Evolutionary conservation across 768 basidiomycete genomes (phyloP).

Genomic region (Termitomyces sp.): DNA sequence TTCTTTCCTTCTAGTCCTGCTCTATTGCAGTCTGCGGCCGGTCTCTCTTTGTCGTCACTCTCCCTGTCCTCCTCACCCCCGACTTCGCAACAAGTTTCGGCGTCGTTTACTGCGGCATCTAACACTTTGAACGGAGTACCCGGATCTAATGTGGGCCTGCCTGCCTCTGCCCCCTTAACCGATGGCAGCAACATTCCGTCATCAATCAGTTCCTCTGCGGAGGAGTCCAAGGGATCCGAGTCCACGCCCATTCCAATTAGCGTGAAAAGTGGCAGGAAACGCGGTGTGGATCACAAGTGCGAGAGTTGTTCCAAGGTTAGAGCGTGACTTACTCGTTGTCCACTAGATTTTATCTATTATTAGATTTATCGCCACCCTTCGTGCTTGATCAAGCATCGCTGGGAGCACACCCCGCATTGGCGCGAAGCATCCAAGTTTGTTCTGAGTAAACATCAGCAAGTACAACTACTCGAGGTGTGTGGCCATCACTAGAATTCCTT

Average conservation of each 20-base stretch:
- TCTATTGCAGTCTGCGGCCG: constrained; percentile 29
- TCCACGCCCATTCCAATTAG: constrained; percentile 36
- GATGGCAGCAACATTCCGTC: constrained; percentile 24
- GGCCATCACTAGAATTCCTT: background rate
- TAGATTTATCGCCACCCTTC: constrained; percentile 90
- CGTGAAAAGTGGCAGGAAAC: constrained; percentile 59
- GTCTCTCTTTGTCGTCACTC: constrained; percentile 41
- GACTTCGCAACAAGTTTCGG: constrained; percentile 18
- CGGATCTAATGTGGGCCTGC: constrained; percentile 18
- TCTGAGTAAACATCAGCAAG: constrained; percentile 95
- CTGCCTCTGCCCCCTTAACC: constrained; percentile 22
- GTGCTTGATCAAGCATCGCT: constrained; percentile 95
- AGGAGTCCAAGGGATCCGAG: constrained; percentile 15
- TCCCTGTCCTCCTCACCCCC: constrained; percentile 39
- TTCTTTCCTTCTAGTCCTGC: constrained; percentile 25
- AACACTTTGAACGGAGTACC: constrained; percentile 21
- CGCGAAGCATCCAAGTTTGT: constrained; percentile 87
- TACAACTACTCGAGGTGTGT: constrained; percentile 86
- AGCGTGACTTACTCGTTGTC: constrained; percentile 9
- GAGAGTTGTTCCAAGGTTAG: constrained; percentile 92
- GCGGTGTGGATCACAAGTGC: constrained; percentile 85
- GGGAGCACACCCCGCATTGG: constrained; percentile 98
- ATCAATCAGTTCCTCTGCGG: constrained; percentile 6
- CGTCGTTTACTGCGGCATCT: constrained; percentile 23
- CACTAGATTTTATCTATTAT: constrained; percentile 6